These are phyloP conservation scores for Stagonosporopsis tanaceti DNA, from an alignment of 2,329 filamentous ascomycete genomes.

Conservation along the genomic window DNA sequence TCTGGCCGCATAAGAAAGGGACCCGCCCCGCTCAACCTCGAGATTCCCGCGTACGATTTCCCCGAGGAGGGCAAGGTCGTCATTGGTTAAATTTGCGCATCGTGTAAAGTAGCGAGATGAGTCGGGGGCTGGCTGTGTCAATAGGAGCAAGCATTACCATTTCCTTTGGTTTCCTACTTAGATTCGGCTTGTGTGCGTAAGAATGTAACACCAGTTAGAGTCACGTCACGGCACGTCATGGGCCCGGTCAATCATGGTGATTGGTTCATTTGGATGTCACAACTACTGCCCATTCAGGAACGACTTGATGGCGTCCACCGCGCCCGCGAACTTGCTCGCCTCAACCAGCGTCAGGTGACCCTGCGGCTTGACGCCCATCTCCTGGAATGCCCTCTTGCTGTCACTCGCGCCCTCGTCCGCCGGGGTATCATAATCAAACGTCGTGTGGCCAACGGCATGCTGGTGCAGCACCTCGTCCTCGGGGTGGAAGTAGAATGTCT, in stretches of 20 bases:
- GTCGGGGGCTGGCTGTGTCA: constrained; percentile 35
- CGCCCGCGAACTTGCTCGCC: constrained; percentile 74
- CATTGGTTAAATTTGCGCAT: constrained; percentile 75
- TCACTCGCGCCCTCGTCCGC: constrained; percentile 81
- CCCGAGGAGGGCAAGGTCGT: constrained; percentile 85
- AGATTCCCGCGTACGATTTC: constrained; percentile 93
- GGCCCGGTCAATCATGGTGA: background rate
- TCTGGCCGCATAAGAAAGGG: constrained; percentile 98
- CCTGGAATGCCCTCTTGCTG: constrained; percentile 93
- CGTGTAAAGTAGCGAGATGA: constrained; percentile 34
- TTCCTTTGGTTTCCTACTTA: constrained; percentile 42
- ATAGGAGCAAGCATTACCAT: constrained; percentile 47
- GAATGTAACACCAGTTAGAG: constrained; percentile 50
- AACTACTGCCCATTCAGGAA: constrained; percentile 64
- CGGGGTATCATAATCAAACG: constrained; percentile 80
- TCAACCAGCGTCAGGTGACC: constrained; percentile 90
- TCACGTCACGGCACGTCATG: constrained; percentile 14
- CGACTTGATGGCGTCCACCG: constrained; percentile 77
- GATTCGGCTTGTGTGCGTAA: constrained; percentile 46
- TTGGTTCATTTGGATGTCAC: background rate
- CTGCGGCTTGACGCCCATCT: constrained; percentile 84
- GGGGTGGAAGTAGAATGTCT: constrained; percentile 90
- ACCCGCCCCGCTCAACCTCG: constrained; percentile 95
- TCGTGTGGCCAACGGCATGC: constrained; percentile 73
- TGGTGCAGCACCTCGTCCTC: constrained; percentile 91